A percentile compares a stretch with the other conserved stretches of the same genome.
These are phyloP conservation scores for Priceomyces haplophilus DNA, from an alignment of 805 yeast species.

Conservation along the genomic window DNA sequence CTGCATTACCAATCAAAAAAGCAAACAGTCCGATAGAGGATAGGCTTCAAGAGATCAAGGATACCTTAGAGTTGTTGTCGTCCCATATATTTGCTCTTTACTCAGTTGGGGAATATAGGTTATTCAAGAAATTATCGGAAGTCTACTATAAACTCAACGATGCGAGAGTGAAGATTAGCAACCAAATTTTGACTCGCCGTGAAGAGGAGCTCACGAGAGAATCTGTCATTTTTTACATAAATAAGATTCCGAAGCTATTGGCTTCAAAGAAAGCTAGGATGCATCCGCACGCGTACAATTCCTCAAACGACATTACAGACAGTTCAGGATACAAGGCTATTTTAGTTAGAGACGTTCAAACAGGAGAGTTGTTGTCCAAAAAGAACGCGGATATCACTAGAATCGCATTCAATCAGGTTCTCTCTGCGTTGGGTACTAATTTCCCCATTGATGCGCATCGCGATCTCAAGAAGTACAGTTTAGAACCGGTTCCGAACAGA, in stretches of 20 bases:
- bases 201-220: slow-evolving; percentile 51
- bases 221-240: slow-evolving; percentile 49
- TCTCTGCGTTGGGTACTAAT: slow-evolving; percentile 68
- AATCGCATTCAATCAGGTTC: slow-evolving; percentile 64
- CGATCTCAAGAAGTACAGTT: slow-evolving; percentile 24
- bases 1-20: slow-evolving; percentile 55
- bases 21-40: slow-evolving; percentile 24
- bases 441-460: slow-evolving; percentile 53
- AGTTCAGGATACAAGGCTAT: slow-evolving; percentile 66
- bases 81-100: slow-evolving; percentile 68
- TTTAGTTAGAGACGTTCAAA: slow-evolving; percentile 56
- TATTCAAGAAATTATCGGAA: slow-evolving; percentile 52
- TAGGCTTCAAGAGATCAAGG: slow-evolving; percentile 54
- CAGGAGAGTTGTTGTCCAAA: slow-evolving; percentile 54
- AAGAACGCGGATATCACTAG: slow-evolving; percentile 48
- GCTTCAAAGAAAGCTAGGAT: slow-evolving; percentile 41
- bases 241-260: slow-evolving; percentile 60
- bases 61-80: slow-evolving; percentile 54
- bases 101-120: slow-evolving; percentile 65
- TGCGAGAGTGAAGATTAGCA: slow-evolving; percentile 50
- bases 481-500: slow-evolving; percentile 46
- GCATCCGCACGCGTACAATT: slow-evolving; percentile 37
- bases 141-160: slow-evolving; percentile 59
- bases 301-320: slow-evolving; percentile 43
- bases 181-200: slow-evolving; percentile 50